phyloP scores from a whole-genome alignment of 2,329 filamentous ascomycete species.

The Sporothrix variecibatus region DNA sequence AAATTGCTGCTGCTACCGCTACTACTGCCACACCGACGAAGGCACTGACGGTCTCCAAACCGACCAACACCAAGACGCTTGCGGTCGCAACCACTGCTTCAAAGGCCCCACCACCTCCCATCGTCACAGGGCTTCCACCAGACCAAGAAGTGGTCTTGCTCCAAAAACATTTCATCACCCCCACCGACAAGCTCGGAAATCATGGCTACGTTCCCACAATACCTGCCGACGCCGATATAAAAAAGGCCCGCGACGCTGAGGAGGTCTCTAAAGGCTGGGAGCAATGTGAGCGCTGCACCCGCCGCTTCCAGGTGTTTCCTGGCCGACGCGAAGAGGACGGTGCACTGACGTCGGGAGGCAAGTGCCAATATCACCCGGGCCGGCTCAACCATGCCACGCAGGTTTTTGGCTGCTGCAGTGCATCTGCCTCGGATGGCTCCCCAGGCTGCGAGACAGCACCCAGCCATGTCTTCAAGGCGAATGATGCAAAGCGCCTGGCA shows the following conservation, averaged over 20 bases:
- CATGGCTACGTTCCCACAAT: slow-evolving; percentile 74
- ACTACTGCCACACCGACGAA: neutral
- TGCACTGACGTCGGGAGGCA: slow-evolving; percentile 72
- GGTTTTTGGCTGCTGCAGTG: slow-evolving; percentile 77
- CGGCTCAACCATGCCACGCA: slow-evolving; percentile 61
- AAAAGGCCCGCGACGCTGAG: slow-evolving; percentile 65
- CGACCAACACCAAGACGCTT: neutral
- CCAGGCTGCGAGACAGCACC: slow-evolving; percentile 70
- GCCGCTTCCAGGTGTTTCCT: slow-evolving; percentile 89
- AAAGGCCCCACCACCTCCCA: slow-evolving; percentile 30
- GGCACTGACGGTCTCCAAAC: neutral
- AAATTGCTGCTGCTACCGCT: neutral
- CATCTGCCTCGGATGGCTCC: slow-evolving; percentile 67
- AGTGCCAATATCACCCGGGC: slow-evolving; percentile 80
- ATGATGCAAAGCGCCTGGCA: slow-evolving; percentile 73
- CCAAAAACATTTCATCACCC: slow-evolving; percentile 59
- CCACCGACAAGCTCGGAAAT: slow-evolving; percentile 62
- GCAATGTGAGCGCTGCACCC: slow-evolving; percentile 81
- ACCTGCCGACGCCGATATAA: slow-evolving; percentile 67
- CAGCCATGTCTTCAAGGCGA: slow-evolving; percentile 86
- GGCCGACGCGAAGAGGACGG: slow-evolving; percentile 77
- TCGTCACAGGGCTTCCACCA: slow-evolving; percentile 69
- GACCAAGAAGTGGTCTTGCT: slow-evolving; percentile 70
- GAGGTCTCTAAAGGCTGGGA: slow-evolving; percentile 75
- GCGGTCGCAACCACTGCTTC: neutral